Evolutionary conservation across 257 asterid species (phyloP).

Genomic region (Echites panduratus): DNA sequence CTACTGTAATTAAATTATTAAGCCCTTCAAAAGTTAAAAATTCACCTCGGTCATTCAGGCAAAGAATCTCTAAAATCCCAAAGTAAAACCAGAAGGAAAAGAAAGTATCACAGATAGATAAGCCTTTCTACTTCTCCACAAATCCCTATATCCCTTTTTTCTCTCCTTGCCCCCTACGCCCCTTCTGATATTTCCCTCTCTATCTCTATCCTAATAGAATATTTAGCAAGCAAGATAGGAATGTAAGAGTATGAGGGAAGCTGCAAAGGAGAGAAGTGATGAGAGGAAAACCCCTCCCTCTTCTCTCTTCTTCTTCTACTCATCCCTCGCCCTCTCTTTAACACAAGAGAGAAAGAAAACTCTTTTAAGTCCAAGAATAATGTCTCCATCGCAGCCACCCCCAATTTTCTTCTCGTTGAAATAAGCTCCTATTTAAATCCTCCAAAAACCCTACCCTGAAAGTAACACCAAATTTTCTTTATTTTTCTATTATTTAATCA

Average conservation of each 20-base stretch:
- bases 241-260: conserved; percentile 28
- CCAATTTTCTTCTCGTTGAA: conserved; percentile 20
- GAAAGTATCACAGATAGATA: conserved; percentile 2
- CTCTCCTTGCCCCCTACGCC: too few species aligned
- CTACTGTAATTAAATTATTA: too few species aligned
- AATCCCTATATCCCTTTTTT: neutral
- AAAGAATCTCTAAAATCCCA: neutral
- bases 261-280: conserved; percentile 25
- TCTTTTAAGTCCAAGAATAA: neutral
- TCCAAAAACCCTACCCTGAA: conserved; percentile 39
- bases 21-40: neutral
- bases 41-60: neutral
- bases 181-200: neutral
- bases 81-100: neutral
- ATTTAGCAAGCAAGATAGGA: conserved; percentile 35
- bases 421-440: conserved; percentile 25
- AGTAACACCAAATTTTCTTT: conserved; percentile 17
- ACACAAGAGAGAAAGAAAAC: too few species aligned
- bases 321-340: too few species aligned
- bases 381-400: conserved; percentile 22
- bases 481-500: conserved; percentile 2
- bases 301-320: neutral
- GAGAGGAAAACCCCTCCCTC: conserved; percentile 17
- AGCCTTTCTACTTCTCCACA: neutral
- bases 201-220: conserved; percentile 14